Evolutionary conservation across 805 yeast genomes (phyloP).

Genomic region (Tetrapisispora fleetii): DNA sequence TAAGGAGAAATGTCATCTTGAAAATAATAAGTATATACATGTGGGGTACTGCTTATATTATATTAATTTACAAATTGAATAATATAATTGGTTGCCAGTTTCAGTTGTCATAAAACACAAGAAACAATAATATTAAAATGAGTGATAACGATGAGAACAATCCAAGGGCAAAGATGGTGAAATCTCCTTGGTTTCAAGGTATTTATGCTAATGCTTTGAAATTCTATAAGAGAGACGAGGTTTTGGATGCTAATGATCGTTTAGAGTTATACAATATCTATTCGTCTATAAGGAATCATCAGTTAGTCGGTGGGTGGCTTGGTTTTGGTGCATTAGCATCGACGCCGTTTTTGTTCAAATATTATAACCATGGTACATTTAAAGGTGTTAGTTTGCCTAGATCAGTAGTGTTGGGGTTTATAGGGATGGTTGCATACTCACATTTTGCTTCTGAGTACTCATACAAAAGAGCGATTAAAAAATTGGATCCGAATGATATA

Average conservation of each 20-base stretch:
- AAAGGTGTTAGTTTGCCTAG: slow-evolving; percentile 34
- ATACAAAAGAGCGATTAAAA: slow-evolving; percentile 26
- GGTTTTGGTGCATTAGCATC: slow-evolving; percentile 35
- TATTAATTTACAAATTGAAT: no score
- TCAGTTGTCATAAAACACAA: neutral
- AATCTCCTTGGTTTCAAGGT: slow-evolving; percentile 27
- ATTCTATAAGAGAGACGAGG: slow-evolving; percentile 42
- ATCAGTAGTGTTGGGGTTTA: slow-evolving; percentile 35
- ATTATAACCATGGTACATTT: slow-evolving; percentile 25
- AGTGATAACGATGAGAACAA: neutral
- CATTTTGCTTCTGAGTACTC: slow-evolving; percentile 25
- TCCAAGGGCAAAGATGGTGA: neutral
- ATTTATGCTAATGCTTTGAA: slow-evolving; percentile 36
- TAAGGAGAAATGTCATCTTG: no score
- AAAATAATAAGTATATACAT: no score
- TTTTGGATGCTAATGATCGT: slow-evolving; percentile 35
- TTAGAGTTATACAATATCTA: slow-evolving; percentile 32
- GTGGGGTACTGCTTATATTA: no score
- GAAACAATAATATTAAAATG: neutral
- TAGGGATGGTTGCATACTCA: slow-evolving; percentile 30
- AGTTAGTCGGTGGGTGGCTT: slow-evolving; percentile 32
- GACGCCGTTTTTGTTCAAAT: slow-evolving; percentile 34
- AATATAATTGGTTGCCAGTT: neutral
- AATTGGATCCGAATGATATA: slow-evolving; percentile 16
- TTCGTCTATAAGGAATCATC: slow-evolving; percentile 28